Evolutionary conservation across 2,329 filamentous ascomycete genomes (phyloP).

Genomic region (Colletotrichum falcatum): DNA sequence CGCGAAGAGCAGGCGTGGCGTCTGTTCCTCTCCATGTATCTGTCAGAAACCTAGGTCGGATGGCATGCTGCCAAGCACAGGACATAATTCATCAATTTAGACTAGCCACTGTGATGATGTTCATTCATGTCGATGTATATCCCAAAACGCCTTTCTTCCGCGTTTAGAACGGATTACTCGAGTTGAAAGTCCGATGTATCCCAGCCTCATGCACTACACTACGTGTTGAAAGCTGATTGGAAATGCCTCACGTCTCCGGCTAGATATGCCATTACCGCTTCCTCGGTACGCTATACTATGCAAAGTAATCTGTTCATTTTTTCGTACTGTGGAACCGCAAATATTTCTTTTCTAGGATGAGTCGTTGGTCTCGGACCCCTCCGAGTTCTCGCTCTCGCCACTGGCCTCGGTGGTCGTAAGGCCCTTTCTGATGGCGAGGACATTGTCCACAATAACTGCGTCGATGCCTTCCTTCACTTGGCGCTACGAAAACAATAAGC

Average conservation of each 20-base stretch:
- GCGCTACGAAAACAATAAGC: conserved; percentile 61
- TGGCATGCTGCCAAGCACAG: neutral
- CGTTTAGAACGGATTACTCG: neutral
- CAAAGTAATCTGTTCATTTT: conserved; percentile 22
- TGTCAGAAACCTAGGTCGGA: too few relatives aligned
- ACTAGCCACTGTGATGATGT: neutral
- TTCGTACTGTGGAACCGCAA: conserved; percentile 32
- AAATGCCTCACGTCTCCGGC: neutral
- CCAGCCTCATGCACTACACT: conserved; percentile 1
- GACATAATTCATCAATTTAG: neutral
- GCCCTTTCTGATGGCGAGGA: conserved; percentile 91
- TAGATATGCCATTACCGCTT: conserved; percentile 11
- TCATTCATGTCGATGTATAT: neutral
- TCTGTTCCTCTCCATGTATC: too few relatives aligned
- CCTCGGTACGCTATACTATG: conserved; percentile 34
- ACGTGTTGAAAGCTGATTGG: conserved; percentile 26
- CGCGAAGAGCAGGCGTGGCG: too few relatives aligned
- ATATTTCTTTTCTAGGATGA: conserved; percentile 24
- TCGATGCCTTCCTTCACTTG: conserved; percentile 98
- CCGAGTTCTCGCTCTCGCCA: conserved; percentile 41
- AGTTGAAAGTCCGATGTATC: too few relatives aligned
- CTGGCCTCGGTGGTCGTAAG: conserved; percentile 66
- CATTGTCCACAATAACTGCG: conserved; percentile 96
- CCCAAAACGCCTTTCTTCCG: neutral
- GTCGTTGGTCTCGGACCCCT: conserved; percentile 25